phyloP scores from a whole-genome alignment of 495 filamentous ascomycete genomes.

The Hypoxylon fuscum region DNA sequence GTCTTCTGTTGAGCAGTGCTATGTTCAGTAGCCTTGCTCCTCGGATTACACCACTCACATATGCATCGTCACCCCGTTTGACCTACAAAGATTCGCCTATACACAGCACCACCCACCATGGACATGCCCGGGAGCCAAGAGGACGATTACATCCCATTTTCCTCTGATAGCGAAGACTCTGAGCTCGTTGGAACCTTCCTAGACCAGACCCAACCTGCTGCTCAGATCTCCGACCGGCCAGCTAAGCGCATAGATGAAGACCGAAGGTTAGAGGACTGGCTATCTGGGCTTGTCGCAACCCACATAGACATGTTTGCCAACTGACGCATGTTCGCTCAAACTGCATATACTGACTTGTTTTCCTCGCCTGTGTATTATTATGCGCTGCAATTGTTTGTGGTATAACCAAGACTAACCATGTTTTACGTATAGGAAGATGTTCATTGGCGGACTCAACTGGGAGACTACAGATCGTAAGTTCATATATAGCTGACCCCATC shows the following conservation, averaged over 20 bases:
- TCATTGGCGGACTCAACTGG: constrained; percentile 98
- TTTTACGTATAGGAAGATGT: constrained; percentile 83
- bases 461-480: constrained; percentile 91
- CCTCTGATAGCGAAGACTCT: constrained; percentile 15
- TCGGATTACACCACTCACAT: constrained; percentile 34
- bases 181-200: constrained; percentile 5
- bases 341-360: constrained; percentile 32
- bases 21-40: constrained; percentile 25
- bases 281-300: constrained; percentile 20
- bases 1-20: constrained; percentile 42
- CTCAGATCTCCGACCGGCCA: constrained; percentile 10
- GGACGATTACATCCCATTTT: constrained; percentile 26
- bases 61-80: constrained; percentile 31
- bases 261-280: constrained; percentile 15
- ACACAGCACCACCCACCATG: constrained; percentile 19
- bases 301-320: constrained; percentile 30
- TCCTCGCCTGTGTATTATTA: constrained; percentile 10
- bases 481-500: neutral
- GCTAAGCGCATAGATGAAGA: constrained; percentile 30
- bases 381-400: constrained; percentile 28
- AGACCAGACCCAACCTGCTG: constrained; percentile 14
- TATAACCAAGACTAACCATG: constrained; percentile 44
- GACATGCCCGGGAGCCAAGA: constrained; percentile 27
- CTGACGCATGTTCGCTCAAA: constrained; percentile 14
- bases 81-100: constrained; percentile 26